Evolutionary conservation across 2,329 filamentous ascomycete genomes (phyloP), one percentile per base, ranked within the genome.

Genomic region (Aspergillus glaucus): DNA sequence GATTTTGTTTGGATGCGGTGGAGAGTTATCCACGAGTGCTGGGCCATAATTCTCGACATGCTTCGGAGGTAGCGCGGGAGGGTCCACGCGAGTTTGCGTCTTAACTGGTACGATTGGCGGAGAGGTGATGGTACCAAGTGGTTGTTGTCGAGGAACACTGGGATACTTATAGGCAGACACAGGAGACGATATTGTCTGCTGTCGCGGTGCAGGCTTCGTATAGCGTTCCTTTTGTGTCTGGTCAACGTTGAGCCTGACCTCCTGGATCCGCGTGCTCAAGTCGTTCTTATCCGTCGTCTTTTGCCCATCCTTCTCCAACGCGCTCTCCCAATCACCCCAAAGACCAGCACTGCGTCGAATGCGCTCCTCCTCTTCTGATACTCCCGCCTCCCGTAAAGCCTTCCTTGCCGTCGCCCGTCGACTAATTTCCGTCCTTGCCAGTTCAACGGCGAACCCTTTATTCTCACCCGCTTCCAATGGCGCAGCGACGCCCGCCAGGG

Each of bases 391-490:
- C 28, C 79, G 76, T 22, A 77, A 80, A 9, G 76, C 78, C 54
- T 73, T 78, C 51, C 81, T 75, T 39, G 75, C 77, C 12, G 79
- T 81, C 58, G 87, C 84, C 55, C 88, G 77, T 39, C 86, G 77
- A 48, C 72, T 75, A 49, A 90, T 79, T 67, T 94, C 88, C 48
- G 80, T 79, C 53, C 85, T 82, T 0, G 88, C 88, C 26, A 94
- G 67, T 55, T 85, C 80, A 6, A 94, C 83, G 0, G 89, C 90
- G 42, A 94, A 70, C 9, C 91, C 85, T 53, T 83, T 79, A 53
- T 94, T 77, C 49, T 89, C 81, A 1, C 77, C 78, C 0, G 86
- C 86, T 59, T 87, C 82, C 12, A 94, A 69, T 1, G 87, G 77
- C 55, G 77, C 79, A 1, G 77, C 74, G 9, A 75, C 76, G 3